These are phyloP conservation scores for Nemania sp. DNA, from an alignment of 2,329 filamentous ascomycete species.

Conservation along the genomic window DNA sequence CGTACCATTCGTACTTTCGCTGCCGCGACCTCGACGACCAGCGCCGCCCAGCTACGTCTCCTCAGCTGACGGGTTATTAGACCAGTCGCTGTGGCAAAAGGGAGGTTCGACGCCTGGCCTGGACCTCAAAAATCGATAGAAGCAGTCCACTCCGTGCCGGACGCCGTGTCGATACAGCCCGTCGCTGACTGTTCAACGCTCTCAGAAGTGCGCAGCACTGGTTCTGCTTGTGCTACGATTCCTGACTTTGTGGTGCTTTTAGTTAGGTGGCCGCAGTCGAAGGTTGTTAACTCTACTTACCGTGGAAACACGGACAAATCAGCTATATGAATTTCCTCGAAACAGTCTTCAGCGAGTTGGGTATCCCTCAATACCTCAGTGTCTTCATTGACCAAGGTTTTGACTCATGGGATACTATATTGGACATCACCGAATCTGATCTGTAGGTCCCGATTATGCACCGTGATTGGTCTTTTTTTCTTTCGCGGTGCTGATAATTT, in stretches of 20 bases:
- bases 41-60: conserved; percentile 17
- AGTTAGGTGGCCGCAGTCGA: conserved; percentile 3
- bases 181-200: no score
- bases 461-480: neutral
- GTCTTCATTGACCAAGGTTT: conserved; percentile 78
- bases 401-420: conserved; percentile 80
- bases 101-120: neutral
- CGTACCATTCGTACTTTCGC: conserved; percentile 15
- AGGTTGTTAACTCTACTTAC: conserved; percentile 25
- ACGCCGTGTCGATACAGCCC: no score
- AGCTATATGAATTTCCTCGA: conserved; percentile 64
- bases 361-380: conserved; percentile 75
- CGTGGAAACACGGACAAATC: conserved; percentile 23
- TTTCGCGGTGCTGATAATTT: conserved; percentile 24
- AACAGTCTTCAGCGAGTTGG: conserved; percentile 71
- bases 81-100: conserved; percentile 32
- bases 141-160: no score
- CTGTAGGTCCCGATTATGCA: conserved; percentile 57
- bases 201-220: neutral
- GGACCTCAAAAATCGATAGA: neutral
- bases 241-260: neutral
- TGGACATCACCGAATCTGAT: conserved; percentile 84
- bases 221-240: neutral
- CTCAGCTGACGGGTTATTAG: conserved; percentile 39
- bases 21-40: neutral